These are phyloP conservation scores for Myriosclerotinia curreyana DNA, from an alignment of 2,329 filamentous ascomycete species.

Conservation along the genomic window DNA sequence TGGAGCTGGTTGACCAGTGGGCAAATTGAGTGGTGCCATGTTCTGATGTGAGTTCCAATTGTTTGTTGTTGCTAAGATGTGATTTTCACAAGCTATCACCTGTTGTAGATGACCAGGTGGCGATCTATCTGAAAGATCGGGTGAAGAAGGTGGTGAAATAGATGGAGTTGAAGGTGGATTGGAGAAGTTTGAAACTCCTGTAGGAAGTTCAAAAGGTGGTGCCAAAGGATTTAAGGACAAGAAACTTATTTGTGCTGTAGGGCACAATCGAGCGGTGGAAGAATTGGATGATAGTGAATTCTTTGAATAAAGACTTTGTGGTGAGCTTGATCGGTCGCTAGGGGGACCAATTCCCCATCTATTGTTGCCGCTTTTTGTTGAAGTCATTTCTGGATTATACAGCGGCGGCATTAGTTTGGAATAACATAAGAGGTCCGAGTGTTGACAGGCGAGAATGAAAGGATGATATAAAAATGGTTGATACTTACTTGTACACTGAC, in stretches of 20 bases:
- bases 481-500: background rate
- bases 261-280: too few relatives aligned
- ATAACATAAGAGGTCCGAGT: background rate
- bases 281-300: background rate
- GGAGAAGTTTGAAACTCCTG: background rate
- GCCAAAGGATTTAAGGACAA: conserved; percentile 1
- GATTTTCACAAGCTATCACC: background rate
- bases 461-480: background rate
- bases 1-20: conserved; percentile 16
- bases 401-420: background rate
- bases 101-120: background rate
- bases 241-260: background rate
- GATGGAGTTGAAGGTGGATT: background rate
- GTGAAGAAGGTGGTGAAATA: background rate
- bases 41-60: background rate
- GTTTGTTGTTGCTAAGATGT: background rate
- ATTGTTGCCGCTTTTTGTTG: background rate
- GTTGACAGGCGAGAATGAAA: background rate
- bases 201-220: background rate
- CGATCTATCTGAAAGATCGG: background rate
- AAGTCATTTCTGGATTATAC: background rate
- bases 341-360: conserved; percentile 4
- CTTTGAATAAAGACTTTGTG: background rate
- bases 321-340: conserved; percentile 2
- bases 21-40: conserved; percentile 13